Conservation (phyloP, 1,284 basidiomycete species). For the Xerocomus minutiporus region DNA sequence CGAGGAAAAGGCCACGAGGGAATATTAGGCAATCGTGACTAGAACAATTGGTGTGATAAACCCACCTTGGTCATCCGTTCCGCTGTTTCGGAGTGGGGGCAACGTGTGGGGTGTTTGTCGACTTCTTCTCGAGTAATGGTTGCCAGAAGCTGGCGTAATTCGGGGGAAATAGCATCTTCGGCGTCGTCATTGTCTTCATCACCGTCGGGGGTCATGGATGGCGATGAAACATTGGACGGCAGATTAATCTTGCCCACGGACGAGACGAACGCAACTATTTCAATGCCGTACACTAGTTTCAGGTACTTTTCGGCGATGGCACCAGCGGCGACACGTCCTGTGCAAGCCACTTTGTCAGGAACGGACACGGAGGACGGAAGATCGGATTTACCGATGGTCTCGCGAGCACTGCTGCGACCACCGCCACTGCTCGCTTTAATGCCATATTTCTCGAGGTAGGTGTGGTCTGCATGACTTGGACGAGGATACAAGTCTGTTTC, state of each 20-base stretch:
- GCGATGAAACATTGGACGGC: constrained; percentile 46
- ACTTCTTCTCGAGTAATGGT: constrained; percentile 85
- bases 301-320: constrained; percentile 98
- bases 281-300: constrained; percentile 81
- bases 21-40: constrained; percentile 7
- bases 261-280: constrained; percentile 96
- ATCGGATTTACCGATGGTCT: constrained; percentile 78
- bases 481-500: constrained; percentile 98
- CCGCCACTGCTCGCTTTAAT: constrained; percentile 97
- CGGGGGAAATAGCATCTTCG: constrained; percentile 77
- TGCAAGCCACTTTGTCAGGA: constrained; percentile 7
- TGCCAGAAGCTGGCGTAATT: constrained; percentile 78
- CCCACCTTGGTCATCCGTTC: constrained; percentile 84
- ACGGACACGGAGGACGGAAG: constrained; percentile 1
- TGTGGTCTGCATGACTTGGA: constrained; percentile 97
- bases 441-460: constrained; percentile 97
- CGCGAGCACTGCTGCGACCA: constrained; percentile 89
- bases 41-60: background rate
- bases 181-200: constrained; percentile 65
- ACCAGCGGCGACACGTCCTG: constrained; percentile 94
- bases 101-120: constrained; percentile 85
- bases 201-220: constrained; percentile 37
- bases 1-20: constrained; percentile 6
- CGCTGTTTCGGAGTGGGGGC: constrained; percentile 86
- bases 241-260: constrained; percentile 93